phyloP scores from a whole-genome alignment of 2,329 filamentous ascomycete species.

The Cercospora janseana region DNA sequence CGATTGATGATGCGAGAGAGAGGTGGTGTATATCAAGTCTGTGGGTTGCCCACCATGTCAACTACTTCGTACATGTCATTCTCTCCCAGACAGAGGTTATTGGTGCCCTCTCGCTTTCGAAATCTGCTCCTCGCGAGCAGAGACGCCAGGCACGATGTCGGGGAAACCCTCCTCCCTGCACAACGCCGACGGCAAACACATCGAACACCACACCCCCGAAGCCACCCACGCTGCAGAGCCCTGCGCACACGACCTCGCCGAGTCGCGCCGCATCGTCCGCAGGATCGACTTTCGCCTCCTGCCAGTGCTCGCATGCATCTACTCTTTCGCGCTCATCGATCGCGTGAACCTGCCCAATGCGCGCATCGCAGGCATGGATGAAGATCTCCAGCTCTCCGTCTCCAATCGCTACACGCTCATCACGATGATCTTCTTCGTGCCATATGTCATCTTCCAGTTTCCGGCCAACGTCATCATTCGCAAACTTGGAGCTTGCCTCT shows the following conservation, averaged over 20 bases:
- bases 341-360: conserved; percentile 25
- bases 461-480: conserved; percentile 38
- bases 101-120: neutral
- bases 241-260: conserved; percentile 12
- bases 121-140: neutral
- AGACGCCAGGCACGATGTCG: neutral
- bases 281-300: conserved; percentile 27
- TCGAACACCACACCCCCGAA: conserved; percentile 12
- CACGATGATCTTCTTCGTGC: conserved; percentile 41
- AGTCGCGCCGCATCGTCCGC: conserved; percentile 21
- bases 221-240: conserved; percentile 1
- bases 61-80: neutral
- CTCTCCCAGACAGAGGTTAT: neutral
- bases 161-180: conserved; percentile 14
- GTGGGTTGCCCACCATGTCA: neutral
- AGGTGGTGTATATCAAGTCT: neutral
- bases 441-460: conserved; percentile 26
- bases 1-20: neutral
- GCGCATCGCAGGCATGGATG: conserved; percentile 15
- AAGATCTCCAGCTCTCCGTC: conserved; percentile 33
- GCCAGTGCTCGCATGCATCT: conserved; percentile 23
- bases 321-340: conserved; percentile 25
- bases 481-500: conserved; percentile 39
- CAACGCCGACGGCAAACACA: conserved; percentile 9
- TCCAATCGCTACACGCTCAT: conserved; percentile 41